Evolutionary conservation across 1,139 yeast genomes (phyloP).

Genomic region (Saccharomyces hybrid): DNA sequence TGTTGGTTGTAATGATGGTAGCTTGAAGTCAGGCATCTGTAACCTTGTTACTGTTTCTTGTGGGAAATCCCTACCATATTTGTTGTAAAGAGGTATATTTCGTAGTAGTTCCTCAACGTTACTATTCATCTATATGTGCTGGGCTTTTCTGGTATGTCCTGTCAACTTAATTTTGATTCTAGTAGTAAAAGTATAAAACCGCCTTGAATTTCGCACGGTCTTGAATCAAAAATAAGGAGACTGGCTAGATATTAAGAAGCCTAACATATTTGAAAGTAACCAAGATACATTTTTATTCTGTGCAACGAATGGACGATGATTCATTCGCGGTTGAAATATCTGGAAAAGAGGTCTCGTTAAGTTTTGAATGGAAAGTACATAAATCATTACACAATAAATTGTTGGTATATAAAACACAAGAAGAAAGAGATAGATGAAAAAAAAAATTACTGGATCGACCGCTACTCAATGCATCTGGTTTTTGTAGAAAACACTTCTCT

Average conservation of each 20-base stretch:
- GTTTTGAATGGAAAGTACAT: not conserved
- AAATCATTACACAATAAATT: not conserved
- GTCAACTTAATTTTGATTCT: not conserved
- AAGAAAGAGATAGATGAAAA: slow-evolving; percentile 1
- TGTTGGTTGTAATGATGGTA: slow-evolving; percentile 16
- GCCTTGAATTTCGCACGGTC: not conserved
- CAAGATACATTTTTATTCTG: no score
- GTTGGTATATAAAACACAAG: not conserved
- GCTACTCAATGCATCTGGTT: slow-evolving; percentile 14
- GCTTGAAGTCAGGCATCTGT: slow-evolving; percentile 15
- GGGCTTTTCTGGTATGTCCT: not conserved
- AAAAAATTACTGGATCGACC: not conserved
- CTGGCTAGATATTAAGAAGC: not conserved
- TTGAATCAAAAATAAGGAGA: not conserved
- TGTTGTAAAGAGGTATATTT: slow-evolving; percentile 20
- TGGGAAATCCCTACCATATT: slow-evolving; percentile 20
- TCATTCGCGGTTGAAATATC: not conserved
- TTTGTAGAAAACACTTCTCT: slow-evolving; percentile 17
- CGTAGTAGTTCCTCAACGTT: slow-evolving; percentile 19
- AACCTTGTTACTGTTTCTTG: slow-evolving; percentile 10
- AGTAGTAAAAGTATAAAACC: not conserved
- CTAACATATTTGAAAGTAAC: no score
- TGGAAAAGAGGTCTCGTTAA: not conserved
- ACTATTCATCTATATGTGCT: not conserved
- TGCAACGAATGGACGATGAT: no score